phyloP scores from a whole-genome alignment of 2,329 filamentous ascomycete species.

The Ophiocordyceps polyrhachis-furcata region DNA sequence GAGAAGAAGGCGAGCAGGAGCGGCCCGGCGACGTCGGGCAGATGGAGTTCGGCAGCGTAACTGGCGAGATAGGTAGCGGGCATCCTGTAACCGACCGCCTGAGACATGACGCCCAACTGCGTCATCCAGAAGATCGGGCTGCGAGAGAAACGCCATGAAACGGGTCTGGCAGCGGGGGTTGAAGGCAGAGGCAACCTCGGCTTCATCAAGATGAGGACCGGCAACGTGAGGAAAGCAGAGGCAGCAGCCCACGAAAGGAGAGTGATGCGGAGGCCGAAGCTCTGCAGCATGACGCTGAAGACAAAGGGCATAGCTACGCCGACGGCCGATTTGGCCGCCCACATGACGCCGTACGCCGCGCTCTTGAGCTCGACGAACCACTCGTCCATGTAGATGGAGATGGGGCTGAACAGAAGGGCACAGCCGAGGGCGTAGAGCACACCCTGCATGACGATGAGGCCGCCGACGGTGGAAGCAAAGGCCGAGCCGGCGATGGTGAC shows the following conservation, averaged over 20 bases:
- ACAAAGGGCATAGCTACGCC: constrained; percentile 31
- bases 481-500: constrained; percentile 28
- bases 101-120: constrained; percentile 35
- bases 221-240: constrained; percentile 15
- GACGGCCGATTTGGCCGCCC: constrained; percentile 31
- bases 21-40: constrained; percentile 14
- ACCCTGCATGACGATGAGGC: constrained; percentile 41
- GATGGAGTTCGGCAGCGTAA: constrained; percentile 30
- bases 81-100: constrained; percentile 43
- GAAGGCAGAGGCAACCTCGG: constrained; percentile 28
- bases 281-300: constrained; percentile 29
- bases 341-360: constrained; percentile 44
- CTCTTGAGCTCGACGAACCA: constrained; percentile 42
- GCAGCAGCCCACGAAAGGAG: constrained; percentile 30
- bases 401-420: constrained; percentile 34
- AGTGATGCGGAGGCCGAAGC: constrained; percentile 31
- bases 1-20: constrained; percentile 33
- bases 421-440: constrained; percentile 41
- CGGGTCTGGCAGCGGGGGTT: constrained; percentile 15
- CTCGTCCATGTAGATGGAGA: constrained; percentile 39
- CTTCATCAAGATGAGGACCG: constrained; percentile 34
- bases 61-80: constrained; percentile 42
- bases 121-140: constrained; percentile 37
- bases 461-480: constrained; percentile 27
- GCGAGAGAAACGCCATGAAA: constrained; percentile 29